Base-by-base conservation (phyloP, 1,139 yeast genomes). In the Taphrina pruni region DNA sequence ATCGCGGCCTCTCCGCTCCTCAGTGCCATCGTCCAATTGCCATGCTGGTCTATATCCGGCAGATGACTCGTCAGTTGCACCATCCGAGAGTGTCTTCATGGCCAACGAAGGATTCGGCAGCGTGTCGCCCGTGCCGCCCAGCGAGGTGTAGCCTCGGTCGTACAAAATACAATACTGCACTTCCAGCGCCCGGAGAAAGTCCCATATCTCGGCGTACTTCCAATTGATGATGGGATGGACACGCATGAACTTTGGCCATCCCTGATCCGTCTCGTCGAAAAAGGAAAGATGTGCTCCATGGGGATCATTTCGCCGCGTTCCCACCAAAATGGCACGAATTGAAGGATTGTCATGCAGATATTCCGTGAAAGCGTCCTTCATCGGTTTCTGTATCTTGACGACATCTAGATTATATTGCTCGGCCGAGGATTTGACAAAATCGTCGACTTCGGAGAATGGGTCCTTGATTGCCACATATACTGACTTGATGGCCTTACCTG, bases 171-270 rank as follows among this genome's bases (percentile, higher is more conserved):
- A 91, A 77, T 91, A 91, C 0, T 81, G 81, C 32, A 88, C 79
- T 41, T 82, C 75, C 58, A 85, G 78, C 1, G 80, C 82, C 48
- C 84, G 76, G 69, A 89, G 80, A 70, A 86, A 81, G 72, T 70
- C 87, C 97, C 97, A 91, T 3, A 91, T 82, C 70, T 90, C 90
- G 38, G 83, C 84, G 74, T 89, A 90, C 57, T 84, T 84, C 97
- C 97, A 91, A 68, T 89, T 88, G 64, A 91, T 81, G 12, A 91
- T 88, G 0, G 97, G 97, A 75, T 90, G 94, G 9, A 90, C 82
- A 60, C 97, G 79, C 72, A 87, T 78, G 76, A 91, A 91, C 50
- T 81, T 79, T n/a, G 97, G 97, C 97, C 97, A 91, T 66, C 90
- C 86, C 72, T 86, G 88, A 76, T 91, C 97, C 0, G 97, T 91